Conservation (phyloP, 164 flowering plant species). For the Vitis labrusca region DNA sequence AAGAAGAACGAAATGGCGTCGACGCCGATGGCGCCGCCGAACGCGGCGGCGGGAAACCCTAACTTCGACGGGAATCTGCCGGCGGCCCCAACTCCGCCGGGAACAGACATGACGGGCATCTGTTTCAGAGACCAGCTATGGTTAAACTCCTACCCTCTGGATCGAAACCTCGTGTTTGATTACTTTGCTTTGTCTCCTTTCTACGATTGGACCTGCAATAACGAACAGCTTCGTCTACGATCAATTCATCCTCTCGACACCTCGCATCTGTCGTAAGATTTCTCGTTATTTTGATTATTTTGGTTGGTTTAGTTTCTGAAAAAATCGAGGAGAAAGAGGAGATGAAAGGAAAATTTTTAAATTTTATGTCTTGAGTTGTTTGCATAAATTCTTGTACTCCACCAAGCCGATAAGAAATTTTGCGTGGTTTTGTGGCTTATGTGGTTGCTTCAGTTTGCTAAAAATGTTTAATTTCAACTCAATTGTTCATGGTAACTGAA, state of each 20-base stretch:
- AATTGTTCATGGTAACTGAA: too few species aligned
- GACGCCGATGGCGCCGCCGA: constrained; percentile 40
- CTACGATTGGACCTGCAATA: constrained; percentile 86
- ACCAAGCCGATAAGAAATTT: too few species aligned
- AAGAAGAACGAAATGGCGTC: constrained; percentile 27
- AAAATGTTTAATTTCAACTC: too few species aligned
- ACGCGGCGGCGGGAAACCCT: constrained; percentile 23
- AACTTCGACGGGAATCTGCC: constrained; percentile 35
- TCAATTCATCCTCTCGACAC: constrained; percentile 91
- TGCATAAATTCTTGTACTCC: too few species aligned
- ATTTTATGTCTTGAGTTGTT: too few species aligned
- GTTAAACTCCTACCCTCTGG: constrained; percentile 88
- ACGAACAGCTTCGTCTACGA: constrained; percentile 76
- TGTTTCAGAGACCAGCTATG: constrained; percentile 96
- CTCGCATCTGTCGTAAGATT: constrained; percentile 81
- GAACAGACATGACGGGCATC: constrained; percentile 98
- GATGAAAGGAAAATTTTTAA: too few species aligned
- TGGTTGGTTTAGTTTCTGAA: not conserved
- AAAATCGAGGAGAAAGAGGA: not conserved
- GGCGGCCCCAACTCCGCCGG: constrained; percentile 58
- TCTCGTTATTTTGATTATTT: not conserved
- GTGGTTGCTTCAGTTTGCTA: too few species aligned
- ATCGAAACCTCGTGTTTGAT: constrained; percentile 88
- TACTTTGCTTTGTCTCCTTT: constrained; percentile 96
- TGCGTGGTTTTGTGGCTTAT: too few species aligned